A percentile compares a stretch with the other conserved stretches of the same genome.
phyloP scores from a whole-genome alignment of 2,329 filamentous ascomycete species.

The Alternaria triticina region DNA sequence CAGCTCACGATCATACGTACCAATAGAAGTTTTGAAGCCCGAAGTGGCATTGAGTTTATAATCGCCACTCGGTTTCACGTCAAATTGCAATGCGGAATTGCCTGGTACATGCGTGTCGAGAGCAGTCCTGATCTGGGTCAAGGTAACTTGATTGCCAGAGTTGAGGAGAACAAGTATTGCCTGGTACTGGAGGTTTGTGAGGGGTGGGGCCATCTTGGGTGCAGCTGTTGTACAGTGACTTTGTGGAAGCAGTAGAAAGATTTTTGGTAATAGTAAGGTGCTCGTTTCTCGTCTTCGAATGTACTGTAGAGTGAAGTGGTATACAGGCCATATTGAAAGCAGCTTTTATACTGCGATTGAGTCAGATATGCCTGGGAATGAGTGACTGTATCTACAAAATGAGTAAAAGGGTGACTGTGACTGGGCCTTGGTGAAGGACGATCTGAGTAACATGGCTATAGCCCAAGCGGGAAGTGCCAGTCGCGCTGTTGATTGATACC shows the following conservation, averaged over 20 bases:
- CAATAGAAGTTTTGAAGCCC: no score
- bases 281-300: background rate
- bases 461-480: background rate
- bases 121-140: no score
- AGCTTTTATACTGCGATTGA: background rate
- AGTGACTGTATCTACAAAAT: accelerated
- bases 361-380: accelerated
- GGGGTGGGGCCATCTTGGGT: no score
- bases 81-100: no score
- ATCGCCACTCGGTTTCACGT: no score
- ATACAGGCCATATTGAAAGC: background rate
- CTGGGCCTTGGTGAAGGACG: no score
- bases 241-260: no score
- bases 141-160: no score
- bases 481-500: accelerated
- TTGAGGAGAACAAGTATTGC: no score
- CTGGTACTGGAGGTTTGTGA: no score
- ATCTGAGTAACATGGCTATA: background rate
- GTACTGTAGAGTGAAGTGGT: background rate
- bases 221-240: no score
- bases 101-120: no score
- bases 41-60: background rate
- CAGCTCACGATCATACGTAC: background rate
- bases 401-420: background rate
- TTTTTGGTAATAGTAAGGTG: background rate